Base-by-base conservation (phyloP, 2,329 filamentous ascomycete genomes). In the Aspergillus oerlinghausenensis region DNA sequence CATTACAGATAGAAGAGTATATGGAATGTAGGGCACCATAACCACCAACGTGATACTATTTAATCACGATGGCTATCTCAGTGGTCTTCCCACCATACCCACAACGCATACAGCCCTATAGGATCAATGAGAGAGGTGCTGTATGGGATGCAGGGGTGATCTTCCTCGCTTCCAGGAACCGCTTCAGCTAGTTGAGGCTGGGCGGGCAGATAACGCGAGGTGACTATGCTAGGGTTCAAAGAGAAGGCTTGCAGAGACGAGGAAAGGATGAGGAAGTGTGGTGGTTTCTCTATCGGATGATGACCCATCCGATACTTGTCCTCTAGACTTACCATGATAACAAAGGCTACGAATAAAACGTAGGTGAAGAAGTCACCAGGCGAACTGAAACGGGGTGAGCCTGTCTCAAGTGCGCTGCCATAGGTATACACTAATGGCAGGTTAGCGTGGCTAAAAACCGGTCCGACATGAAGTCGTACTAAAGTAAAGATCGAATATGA, bases 161-260 rank as follows among this genome's bases (percentile, higher is more conserved):
- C 87, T 90, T 82, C 88, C 88, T 90, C 88, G 80, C 77, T 86
- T 89, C 79, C 87, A 90, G 88, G 88, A 90, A 90, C 87, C 88
- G 87, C 75, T 82, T 87, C 87, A 89, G 87, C 80, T 84, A 87
- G 82, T 77, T 69, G 61, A 65, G 70, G 82, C 87, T 89, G 87
- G 84, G 83, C 88, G 88, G 87, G 88, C 88, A 90, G 88, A 89
- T 89, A 86, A 76, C 82, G 78, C 78, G 84, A 87, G 85, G 84
- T 84, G 72, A 59, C 54, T 58, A 62, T 42, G 40, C 50, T 26
- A 52, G 55, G 61, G 51, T 43, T 52, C 58, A 62, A 60, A 53
- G 53, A 60, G 50, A 56, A 56, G 58, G 59, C 58, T 57, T 60
- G 65, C 60, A 63, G 58, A 55, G 62, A 61, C 49, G 53, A 56